Evolutionary conservation across 2,329 filamentous ascomycete species (phyloP), one percentile per base, ranked within the genome.

Genomic region (Alternaria metachromatica): DNA sequence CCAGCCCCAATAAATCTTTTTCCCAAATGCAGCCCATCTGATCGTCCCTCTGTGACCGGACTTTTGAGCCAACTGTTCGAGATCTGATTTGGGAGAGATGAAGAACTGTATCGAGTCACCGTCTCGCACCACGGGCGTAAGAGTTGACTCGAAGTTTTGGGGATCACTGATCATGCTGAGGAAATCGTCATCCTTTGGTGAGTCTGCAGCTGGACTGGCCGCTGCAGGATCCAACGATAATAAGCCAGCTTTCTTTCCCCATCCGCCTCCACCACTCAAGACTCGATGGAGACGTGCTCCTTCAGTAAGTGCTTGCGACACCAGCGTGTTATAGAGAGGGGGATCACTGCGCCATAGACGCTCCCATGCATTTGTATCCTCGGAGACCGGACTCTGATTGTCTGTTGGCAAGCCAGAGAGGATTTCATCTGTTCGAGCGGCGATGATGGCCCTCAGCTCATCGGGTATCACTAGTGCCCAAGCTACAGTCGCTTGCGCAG

Each of bases 211-310:
- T 25, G 62, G 48, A 25, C 46, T 67, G 9, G 48, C 45, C 10
- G 73, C 62, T 25, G 71, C 65, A 2, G 93, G 92, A 73, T 96
- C 92, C 5, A 96, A 84, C 6, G 92, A 93, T 4, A 96, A 82
- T 0, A 96, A 82, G 0, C 93, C 93, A 71, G 91, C 89, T 77
- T 95, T 96, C 60, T 87, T 84, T 15, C 93, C 93, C 93, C 93
- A 96, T 20, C 93, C 93, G 45, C 93, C 93, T 49, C 93, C 93
- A 5, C 93, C 93, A 72, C 92, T 94, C 66, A 94, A 87, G 85
- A 83, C 79, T 57, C 80, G 81, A 68, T 82, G 80, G n/a, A 87
- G 73, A 49, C 80, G 79, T 20, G 77, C 81, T 25, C 81, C 80
- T 41, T 59, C 44, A 4, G 53, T 44, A 5, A 79, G n/a, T 8